Conservation (phyloP, 805 yeast species). For the Metschnikowia borealis region DNA sequence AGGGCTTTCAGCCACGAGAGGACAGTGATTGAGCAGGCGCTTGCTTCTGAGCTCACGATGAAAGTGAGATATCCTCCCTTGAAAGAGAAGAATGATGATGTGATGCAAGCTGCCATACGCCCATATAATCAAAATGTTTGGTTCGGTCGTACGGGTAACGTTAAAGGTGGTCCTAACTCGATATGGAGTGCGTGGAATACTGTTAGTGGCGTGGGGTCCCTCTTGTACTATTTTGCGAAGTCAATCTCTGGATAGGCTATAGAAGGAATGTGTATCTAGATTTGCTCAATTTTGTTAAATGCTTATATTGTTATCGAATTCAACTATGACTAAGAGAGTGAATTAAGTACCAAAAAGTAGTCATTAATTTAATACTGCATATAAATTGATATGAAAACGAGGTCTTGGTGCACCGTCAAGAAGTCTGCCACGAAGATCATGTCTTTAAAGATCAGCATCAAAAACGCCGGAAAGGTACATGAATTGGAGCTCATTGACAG, state of each 20-base stretch:
- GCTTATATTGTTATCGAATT: background rate
- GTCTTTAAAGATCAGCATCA: constrained; percentile 24
- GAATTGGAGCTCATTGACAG: constrained; percentile 43
- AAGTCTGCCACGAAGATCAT: constrained; percentile 4
- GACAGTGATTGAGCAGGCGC: constrained; percentile 59
- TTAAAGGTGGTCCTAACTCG: constrained; percentile 31
- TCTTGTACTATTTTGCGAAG: constrained; percentile 19
- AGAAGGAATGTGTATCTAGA: too few species aligned
- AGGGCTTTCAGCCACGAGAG: constrained; percentile 72
- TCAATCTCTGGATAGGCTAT: constrained; percentile 4
- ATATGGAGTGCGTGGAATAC: constrained; percentile 32
- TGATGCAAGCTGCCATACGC: constrained; percentile 25
- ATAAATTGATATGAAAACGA: background rate
- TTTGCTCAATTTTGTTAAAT: background rate
- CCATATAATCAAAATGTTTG: constrained; percentile 32
- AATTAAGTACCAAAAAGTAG: background rate
- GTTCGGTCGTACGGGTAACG: constrained; percentile 38
- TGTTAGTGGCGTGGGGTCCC: constrained; percentile 27
- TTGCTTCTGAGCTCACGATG: constrained; percentile 57
- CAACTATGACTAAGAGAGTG: background rate
- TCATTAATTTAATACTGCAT: background rate
- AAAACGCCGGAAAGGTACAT: constrained; percentile 41
- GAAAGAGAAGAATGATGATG: constrained; percentile 28
- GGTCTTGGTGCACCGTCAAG: background rate
- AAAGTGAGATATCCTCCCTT: constrained; percentile 68